Evolutionary conservation across 169 alveolate genomes (phyloP).

Genomic region (Plasmodium adleri): DNA sequence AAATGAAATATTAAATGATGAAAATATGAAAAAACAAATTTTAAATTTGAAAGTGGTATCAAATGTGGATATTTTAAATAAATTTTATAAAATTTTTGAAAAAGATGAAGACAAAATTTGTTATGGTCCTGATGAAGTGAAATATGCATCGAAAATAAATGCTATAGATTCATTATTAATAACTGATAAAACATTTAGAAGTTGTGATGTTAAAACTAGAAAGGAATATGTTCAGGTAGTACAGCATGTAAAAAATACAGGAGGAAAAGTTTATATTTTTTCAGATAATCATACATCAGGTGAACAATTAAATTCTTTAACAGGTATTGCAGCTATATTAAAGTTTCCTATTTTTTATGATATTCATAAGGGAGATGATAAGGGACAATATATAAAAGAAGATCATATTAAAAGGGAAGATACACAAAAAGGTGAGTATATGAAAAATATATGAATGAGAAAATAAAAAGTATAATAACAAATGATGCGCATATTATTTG

Average conservation of each 20-base stretch:
- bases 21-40: conserved; percentile 25
- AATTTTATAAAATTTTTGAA: conserved; percentile 49
- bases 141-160: conserved; percentile 51
- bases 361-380: background rate
- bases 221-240: conserved; percentile 70
- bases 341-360: conserved; percentile 51
- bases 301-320: conserved; percentile 78
- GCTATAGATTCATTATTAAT: conserved; percentile 82
- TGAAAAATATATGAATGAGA: background rate
- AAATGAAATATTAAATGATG: conserved; percentile 39
- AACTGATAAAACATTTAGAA: conserved; percentile 78
- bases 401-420: background rate
- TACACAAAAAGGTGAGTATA: background rate
- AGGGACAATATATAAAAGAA: background rate
- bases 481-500: too few species aligned
- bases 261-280: conserved; percentile 78
- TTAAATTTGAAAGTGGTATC: conserved; percentile 49
- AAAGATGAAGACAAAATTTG: conserved; percentile 41
- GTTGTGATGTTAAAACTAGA: conserved; percentile 71
- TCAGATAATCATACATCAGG: conserved; percentile 84
- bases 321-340: conserved; percentile 83
- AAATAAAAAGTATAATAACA: background rate
- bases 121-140: conserved; percentile 27
- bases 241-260: conserved; percentile 74
- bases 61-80: conserved; percentile 28